Evolutionary conservation across 345 rosid genomes (phyloP).

Genomic region (Boechera divaricarpa): DNA sequence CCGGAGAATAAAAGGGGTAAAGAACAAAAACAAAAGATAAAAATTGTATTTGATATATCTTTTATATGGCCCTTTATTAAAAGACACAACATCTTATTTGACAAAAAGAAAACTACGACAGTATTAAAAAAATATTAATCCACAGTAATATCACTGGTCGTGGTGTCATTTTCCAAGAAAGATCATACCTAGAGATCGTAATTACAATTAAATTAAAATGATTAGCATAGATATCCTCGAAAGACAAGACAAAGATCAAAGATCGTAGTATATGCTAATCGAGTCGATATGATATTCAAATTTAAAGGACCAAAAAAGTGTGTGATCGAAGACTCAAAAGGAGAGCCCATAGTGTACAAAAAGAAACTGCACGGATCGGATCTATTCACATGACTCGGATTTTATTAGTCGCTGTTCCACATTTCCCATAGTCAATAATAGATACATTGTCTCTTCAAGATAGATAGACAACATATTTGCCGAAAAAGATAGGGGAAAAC

Average conservation of each 20-base stretch:
- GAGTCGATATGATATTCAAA: conserved; percentile 26
- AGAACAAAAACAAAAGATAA: neutral
- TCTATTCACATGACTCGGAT: conserved; percentile 46
- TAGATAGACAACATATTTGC: neutral
- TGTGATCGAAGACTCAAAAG: conserved; percentile 49
- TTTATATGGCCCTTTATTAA: conserved; percentile 33
- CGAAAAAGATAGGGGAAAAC: neutral
- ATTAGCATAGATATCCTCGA: conserved; percentile 33
- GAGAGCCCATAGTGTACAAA: conserved; percentile 44
- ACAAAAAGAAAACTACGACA: neutral
- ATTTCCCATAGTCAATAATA: neutral
- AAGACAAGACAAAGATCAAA: conserved; percentile 34
- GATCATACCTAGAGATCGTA: conserved; percentile 41
- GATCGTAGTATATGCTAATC: conserved; percentile 17
- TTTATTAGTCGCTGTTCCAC: conserved; percentile 41
- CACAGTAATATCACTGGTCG: conserved; percentile 32
- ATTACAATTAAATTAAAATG: conserved; percentile 28
- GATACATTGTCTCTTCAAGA: conserved; percentile 24
- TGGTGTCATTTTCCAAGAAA: conserved; percentile 65
- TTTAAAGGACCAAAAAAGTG: conserved; percentile 45
- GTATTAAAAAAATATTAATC: conserved; percentile 14
- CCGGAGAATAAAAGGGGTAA: conserved; percentile 11
- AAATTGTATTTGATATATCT: conserved; percentile 27
- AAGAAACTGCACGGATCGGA: conserved; percentile 48
- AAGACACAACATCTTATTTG: conserved; percentile 44